Percentiles rank a stretch among this genome's conserved stretches.
These are phyloP conservation scores for Neurospora africana DNA, from an alignment of 495 filamentous ascomycete species.

Conservation along the genomic window DNA sequence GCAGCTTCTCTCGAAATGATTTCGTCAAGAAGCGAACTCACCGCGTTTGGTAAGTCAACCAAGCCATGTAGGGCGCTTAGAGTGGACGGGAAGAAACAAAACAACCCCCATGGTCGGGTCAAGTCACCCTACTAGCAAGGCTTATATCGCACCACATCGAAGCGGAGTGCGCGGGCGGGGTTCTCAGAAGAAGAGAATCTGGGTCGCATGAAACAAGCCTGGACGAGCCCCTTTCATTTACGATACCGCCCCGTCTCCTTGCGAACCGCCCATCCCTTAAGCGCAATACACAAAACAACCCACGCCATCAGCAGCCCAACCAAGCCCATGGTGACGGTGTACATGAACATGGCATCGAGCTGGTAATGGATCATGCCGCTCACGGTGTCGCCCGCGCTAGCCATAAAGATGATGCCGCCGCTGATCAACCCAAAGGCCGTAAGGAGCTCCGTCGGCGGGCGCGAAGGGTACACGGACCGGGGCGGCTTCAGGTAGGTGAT, in stretches of 20 bases:
- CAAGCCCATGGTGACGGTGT: conserved; percentile 80
- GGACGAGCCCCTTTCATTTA: neutral
- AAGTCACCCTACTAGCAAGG: neutral
- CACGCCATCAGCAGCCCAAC: conserved; percentile 80
- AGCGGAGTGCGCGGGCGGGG: neutral
- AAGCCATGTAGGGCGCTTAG: neutral
- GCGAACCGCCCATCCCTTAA: conserved; percentile 81
- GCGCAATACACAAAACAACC: conserved; percentile 62
- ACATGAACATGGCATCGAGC: conserved; percentile 80
- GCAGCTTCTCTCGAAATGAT: neutral
- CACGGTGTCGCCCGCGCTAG: conserved; percentile 69
- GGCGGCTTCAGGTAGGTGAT: conserved; percentile 74
- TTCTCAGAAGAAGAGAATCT: neutral
- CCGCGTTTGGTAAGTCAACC: neutral
- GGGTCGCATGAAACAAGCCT: neutral
- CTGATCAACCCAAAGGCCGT: conserved; percentile 77
- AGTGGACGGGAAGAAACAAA: too few species aligned
- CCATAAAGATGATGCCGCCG: conserved; percentile 89
- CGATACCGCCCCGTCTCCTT: conserved; percentile 33
- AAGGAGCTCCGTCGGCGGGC: conserved; percentile 86
- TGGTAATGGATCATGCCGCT: conserved; percentile 64
- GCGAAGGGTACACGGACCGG: conserved; percentile 67
- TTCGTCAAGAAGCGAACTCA: neutral
- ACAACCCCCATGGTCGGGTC: neutral
- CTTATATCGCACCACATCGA: neutral